These are phyloP conservation scores for Macrocybe gigantea DNA, from an alignment of 768 basidiomycete species.

Conservation along the genomic window DNA sequence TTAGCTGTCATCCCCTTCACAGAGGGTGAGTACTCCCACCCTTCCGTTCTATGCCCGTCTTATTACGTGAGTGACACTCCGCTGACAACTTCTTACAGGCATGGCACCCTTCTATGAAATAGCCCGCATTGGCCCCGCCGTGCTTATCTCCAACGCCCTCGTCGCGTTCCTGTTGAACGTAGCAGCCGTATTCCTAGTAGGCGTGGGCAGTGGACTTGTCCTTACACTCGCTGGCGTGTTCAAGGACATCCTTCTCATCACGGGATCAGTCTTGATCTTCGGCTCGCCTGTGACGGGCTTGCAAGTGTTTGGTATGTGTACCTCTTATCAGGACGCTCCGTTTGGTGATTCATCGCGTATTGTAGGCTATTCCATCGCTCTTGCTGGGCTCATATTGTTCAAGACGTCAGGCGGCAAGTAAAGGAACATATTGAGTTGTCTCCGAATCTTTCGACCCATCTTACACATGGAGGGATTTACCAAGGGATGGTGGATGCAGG, in stretches of 20 bases:
- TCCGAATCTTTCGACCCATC: neutral
- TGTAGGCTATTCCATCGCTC: conserved; percentile 81
- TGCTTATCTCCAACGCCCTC: conserved; percentile 78
- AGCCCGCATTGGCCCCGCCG: conserved; percentile 53
- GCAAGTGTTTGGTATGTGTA: conserved; percentile 71
- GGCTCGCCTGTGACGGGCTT: conserved; percentile 73
- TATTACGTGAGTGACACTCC: neutral
- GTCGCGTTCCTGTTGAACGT: conserved; percentile 89
- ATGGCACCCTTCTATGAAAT: conserved; percentile 78
- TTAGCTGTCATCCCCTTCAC: conserved; percentile 83
- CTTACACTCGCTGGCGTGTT: conserved; percentile 92
- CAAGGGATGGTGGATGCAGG: neutral
- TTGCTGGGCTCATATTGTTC: conserved; percentile 80
- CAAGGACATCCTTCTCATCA: conserved; percentile 95
- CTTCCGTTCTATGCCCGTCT: neutral
- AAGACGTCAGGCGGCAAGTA: conserved; percentile 69
- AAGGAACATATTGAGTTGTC: neutral
- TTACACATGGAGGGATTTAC: neutral
- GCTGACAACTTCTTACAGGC: conserved; percentile 2
- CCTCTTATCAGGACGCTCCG: neutral
- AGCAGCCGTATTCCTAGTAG: conserved; percentile 91
- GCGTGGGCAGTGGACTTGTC: conserved; percentile 81
- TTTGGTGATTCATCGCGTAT: conserved; percentile 1
- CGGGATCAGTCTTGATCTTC: conserved; percentile 85
- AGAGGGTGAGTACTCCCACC: conserved; percentile 46